phyloP scores from a whole-genome alignment of 2,329 filamentous ascomycete genomes.

The Dactylellina haptotyla region DNA sequence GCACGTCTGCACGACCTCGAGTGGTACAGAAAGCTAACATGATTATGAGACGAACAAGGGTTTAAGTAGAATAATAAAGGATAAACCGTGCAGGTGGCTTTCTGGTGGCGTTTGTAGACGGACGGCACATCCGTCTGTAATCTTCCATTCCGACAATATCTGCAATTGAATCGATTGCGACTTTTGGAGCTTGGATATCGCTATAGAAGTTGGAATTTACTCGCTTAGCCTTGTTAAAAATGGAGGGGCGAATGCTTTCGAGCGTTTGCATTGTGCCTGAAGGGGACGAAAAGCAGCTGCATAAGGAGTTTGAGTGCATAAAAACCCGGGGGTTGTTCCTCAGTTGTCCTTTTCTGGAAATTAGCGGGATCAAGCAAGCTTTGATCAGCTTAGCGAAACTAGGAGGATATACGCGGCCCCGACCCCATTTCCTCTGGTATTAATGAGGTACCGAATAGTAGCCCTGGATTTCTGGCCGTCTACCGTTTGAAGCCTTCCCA shows the following conservation, averaged over 20 bases:
- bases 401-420: neutral
- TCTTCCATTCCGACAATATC: neutral
- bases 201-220: neutral
- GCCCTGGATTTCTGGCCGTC: neutral
- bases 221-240: neutral
- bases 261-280: slow-evolving; percentile 41
- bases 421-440: neutral
- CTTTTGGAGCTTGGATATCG: slow-evolving; percentile 7
- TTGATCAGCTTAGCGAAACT: slow-evolving; percentile 8
- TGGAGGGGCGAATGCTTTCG: neutral
- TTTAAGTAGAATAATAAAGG: neutral
- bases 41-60: neutral
- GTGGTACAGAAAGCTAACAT: neutral
- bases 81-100: slow-evolving; percentile 33
- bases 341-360: slow-evolving; percentile 24
- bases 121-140: slow-evolving; percentile 21
- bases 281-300: slow-evolving; percentile 14
- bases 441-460: slow-evolving; percentile 30
- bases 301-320: slow-evolving; percentile 30
- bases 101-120: slow-evolving; percentile 29
- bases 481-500: neutral
- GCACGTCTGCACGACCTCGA: slow-evolving; percentile 5
- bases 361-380: slow-evolving; percentile 15
- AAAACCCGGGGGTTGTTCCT: slow-evolving; percentile 18
- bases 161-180: neutral